Evolutionary conservation across 345 rosid species (phyloP).

Genomic region (Linum usitatissimum): DNA sequence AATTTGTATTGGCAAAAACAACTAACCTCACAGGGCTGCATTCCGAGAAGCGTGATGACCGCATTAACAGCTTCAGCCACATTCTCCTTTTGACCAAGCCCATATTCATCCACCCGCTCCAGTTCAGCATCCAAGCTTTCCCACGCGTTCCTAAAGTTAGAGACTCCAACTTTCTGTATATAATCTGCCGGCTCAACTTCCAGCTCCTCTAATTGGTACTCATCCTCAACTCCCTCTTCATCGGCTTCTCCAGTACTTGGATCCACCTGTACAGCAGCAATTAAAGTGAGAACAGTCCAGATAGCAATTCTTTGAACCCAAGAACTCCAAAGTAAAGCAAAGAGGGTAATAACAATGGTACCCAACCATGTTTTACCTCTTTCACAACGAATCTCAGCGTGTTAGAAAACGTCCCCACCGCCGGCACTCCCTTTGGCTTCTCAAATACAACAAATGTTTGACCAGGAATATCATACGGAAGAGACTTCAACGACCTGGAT

Average conservation of each 20-base stretch:
- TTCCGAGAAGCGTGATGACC: slow-evolving; percentile 88
- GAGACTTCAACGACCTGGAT: slow-evolving; percentile 65
- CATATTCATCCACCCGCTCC: slow-evolving; percentile 90
- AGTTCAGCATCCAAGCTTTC: slow-evolving; percentile 64
- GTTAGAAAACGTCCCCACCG: slow-evolving; percentile 85
- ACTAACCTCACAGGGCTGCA: slow-evolving; percentile 98
- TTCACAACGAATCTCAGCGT: slow-evolving; percentile 73
- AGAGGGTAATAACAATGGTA: not conserved
- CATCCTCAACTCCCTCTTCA: slow-evolving; percentile 96
- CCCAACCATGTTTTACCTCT: slow-evolving; percentile 42
- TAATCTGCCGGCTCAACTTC: slow-evolving; percentile 92
- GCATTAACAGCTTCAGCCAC: slow-evolving; percentile 74
- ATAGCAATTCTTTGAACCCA: not conserved
- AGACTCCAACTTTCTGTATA: slow-evolving; percentile 71
- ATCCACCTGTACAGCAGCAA: slow-evolving; percentile 47
- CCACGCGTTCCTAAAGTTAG: slow-evolving; percentile 98
- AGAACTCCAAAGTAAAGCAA: not conserved
- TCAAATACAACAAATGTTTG: slow-evolving; percentile 84
- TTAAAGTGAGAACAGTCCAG: not conserved
- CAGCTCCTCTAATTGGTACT: slow-evolving; percentile 91
- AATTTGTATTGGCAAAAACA: not conserved
- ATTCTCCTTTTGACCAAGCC: slow-evolving; percentile 87
- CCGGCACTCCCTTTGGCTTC: slow-evolving; percentile 73
- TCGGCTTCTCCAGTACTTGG: slow-evolving; percentile 78
- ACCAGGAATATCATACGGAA: slow-evolving; percentile 90